Percentiles rank a stretch among this genome's conserved stretches.
Conservation (phyloP, 148 eudicot genomes). For the Nepenthes mirabilis region DNA sequence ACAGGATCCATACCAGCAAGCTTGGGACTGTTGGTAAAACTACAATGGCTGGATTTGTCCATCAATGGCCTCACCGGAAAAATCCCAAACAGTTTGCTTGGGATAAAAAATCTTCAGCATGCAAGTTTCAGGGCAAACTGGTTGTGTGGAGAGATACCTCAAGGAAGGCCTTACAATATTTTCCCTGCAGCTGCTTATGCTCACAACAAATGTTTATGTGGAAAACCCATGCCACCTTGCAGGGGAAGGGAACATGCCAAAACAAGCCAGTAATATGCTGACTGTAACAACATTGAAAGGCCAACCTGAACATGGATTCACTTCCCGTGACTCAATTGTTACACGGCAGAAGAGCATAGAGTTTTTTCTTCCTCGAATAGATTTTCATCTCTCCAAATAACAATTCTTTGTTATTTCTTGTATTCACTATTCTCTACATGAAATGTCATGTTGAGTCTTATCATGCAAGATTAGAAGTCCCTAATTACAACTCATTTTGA, state of each 20-base stretch:
- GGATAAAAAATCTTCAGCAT: conserved; percentile 32
- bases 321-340: no score
- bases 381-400: no score
- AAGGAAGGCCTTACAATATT: conserved; percentile 42
- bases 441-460: no score
- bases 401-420: no score
- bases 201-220: conserved; percentile 68
- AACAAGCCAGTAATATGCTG: conserved; percentile 20
- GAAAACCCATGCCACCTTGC: conserved; percentile 66
- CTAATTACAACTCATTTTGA: no score
- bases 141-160: conserved; percentile 70
- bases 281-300: not conserved
- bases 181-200: conserved; percentile 41
- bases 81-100: conserved; percentile 51
- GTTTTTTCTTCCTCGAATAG: no score
- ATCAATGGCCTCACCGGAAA: conserved; percentile 44
- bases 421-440: no score
- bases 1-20: conserved; percentile 58
- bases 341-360: no score
- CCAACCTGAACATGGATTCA: no score
- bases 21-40: conserved; percentile 36
- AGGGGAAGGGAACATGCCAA: conserved; percentile 13
- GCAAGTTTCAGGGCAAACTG: conserved; percentile 62
- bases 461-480: no score
- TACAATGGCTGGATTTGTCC: conserved; percentile 77